Percentiles rank a stretch among this genome's conserved stretches.
Evolutionary conservation across 2,329 filamentous ascomycete species (phyloP).

Genomic region (Colletotrichum liriopes): DNA sequence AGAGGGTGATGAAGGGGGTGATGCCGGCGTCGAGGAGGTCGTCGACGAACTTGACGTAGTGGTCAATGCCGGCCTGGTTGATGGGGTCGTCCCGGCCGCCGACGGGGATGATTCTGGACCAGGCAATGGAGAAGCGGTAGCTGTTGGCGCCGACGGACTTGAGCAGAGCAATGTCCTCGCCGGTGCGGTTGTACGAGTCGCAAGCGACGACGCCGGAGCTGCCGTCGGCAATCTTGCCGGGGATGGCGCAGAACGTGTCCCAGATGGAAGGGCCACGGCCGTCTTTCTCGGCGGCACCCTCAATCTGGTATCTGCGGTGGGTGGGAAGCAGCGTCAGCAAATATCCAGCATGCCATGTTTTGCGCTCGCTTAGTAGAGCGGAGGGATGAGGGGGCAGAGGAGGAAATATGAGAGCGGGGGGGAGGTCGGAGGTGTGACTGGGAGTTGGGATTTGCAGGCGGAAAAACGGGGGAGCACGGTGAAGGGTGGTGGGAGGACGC

Average conservation of each 20-base stretch:
- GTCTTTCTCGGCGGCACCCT: conserved; percentile 82
- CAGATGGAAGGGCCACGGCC: conserved; percentile 88
- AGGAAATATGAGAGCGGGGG: conserved; percentile 5
- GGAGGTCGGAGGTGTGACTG: neutral
- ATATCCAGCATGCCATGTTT: conserved; percentile 22
- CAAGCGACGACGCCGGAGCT: conserved; percentile 84
- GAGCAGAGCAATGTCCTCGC: conserved; percentile 83
- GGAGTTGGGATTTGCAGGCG: conserved; percentile 15
- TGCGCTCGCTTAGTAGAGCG: conserved; percentile 23
- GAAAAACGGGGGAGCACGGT: conserved; percentile 31
- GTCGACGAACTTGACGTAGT: conserved; percentile 85
- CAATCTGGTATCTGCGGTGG: conserved; percentile 83
- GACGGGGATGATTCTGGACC: conserved; percentile 88
- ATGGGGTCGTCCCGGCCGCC: conserved; percentile 86
- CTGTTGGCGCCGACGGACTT: conserved; percentile 80
- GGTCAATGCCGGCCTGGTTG: conserved; percentile 83
- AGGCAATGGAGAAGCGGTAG: conserved; percentile 90
- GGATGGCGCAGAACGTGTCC: conserved; percentile 88
- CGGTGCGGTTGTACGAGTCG: conserved; percentile 87
- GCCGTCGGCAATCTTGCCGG: conserved; percentile 87
- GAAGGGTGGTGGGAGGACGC: conserved; percentile 25
- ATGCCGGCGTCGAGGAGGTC: conserved; percentile 84
- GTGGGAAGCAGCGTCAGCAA: conserved; percentile 26
- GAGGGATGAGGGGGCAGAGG: neutral
- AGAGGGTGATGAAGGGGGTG: conserved; percentile 85